Evolutionary conservation across 2,329 filamentous ascomycete species (phyloP).

Genomic region (Alternaria burnsii): DNA sequence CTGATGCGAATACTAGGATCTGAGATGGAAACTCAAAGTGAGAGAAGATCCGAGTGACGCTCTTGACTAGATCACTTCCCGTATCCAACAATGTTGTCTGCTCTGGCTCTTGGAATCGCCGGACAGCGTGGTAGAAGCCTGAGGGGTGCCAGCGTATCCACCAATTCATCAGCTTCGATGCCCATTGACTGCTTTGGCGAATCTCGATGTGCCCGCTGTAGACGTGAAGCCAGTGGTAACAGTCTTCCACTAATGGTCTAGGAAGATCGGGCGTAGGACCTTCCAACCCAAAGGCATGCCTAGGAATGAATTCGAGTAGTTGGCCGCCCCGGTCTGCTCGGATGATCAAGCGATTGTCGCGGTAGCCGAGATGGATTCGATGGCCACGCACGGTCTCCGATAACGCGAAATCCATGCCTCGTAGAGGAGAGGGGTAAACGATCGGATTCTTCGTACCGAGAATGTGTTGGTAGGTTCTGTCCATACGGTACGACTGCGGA

Average conservation of each 20-base stretch:
- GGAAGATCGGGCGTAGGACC: constrained; percentile 53
- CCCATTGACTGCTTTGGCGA: constrained; percentile 57
- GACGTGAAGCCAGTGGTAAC: constrained; percentile 69
- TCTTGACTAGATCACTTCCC: constrained; percentile 51
- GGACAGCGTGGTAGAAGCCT: constrained; percentile 14
- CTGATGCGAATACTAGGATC: constrained; percentile 60
- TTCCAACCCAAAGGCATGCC: constrained; percentile 31
- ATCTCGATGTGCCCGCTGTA: constrained; percentile 60
- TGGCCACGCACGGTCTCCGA: constrained; percentile 52
- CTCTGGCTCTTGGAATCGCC: constrained; percentile 27
- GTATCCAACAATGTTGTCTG: constrained; percentile 60
- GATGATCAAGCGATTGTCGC: constrained; percentile 54
- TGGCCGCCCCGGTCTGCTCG: constrained; percentile 44
- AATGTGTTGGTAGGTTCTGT: constrained; percentile 56
- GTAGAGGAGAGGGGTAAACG: constrained; percentile 61
- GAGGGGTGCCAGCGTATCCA: constrained; percentile 42
- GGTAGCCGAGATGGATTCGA: constrained; percentile 65
- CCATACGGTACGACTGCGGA: constrained; percentile 60
- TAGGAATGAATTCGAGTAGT: constrained; percentile 50
- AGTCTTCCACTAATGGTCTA: constrained; percentile 58
- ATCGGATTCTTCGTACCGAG: constrained; percentile 64
- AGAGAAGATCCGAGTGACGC: constrained; percentile 57
- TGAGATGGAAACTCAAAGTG: constrained; percentile 58
- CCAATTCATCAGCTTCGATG: constrained; percentile 51
- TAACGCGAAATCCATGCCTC: constrained; percentile 60